Evolutionary conservation across 441 rosid genomes (phyloP).

Genomic region (Melastoma candidum): DNA sequence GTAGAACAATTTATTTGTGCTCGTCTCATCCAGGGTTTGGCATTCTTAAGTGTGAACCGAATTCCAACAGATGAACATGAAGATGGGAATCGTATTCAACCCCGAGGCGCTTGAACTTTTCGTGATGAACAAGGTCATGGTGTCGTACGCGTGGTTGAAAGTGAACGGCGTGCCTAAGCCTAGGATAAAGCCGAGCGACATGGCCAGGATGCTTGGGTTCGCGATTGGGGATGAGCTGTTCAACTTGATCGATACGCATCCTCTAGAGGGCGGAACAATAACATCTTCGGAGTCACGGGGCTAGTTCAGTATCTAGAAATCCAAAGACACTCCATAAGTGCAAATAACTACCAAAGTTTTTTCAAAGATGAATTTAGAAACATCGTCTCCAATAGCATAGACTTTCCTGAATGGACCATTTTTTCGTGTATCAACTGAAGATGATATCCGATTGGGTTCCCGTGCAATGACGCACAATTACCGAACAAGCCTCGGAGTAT

Average conservation of each 20-base stretch:
- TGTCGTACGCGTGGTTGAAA: conserved; percentile 64
- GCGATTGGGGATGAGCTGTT: conserved; percentile 68
- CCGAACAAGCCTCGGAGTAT: too few relatives aligned
- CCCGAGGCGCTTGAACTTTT: conserved; percentile 85
- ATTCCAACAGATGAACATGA: conserved; percentile 58
- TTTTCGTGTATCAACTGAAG: too few relatives aligned
- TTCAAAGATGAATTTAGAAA: too few relatives aligned
- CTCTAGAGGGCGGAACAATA: background rate
- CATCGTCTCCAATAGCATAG: too few relatives aligned
- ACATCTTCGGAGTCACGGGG: too few relatives aligned
- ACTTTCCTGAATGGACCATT: too few relatives aligned
- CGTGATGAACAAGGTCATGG: conserved; percentile 62
- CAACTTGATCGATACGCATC: conserved; percentile 43
- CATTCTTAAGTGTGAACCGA: too few relatives aligned
- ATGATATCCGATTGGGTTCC: too few relatives aligned
- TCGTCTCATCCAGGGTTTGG: background rate
- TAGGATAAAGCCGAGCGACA: conserved; percentile 57
- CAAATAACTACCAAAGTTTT: too few relatives aligned
- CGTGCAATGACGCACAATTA: too few relatives aligned
- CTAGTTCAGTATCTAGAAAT: too few relatives aligned
- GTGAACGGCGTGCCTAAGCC: conserved; percentile 48
- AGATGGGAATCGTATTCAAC: conserved; percentile 80
- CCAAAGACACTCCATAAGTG: too few relatives aligned
- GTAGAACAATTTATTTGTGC: conserved; percentile 16
- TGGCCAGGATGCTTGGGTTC: conserved; percentile 92